Conservation (phyloP, 169 alveolate species). For the Cytauxzoon felis region DNA sequence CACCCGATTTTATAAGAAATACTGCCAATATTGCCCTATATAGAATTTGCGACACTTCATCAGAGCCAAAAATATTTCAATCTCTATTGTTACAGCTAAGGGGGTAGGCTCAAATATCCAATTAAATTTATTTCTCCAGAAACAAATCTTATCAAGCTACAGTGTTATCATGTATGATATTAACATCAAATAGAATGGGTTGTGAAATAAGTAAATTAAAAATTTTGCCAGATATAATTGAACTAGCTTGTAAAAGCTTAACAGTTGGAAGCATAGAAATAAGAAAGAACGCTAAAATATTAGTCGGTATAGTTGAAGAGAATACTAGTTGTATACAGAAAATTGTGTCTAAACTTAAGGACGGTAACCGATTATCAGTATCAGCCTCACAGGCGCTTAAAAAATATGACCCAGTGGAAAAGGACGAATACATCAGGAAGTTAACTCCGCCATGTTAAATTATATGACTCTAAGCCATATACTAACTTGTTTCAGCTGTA, state of each 20-base stretch:
- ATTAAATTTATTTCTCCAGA: slow-evolving; percentile 2
- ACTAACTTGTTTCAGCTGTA: too few relatives aligned
- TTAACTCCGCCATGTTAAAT: too few relatives aligned
- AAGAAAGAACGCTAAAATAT: slow-evolving; percentile 29
- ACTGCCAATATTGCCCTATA: slow-evolving; percentile 39
- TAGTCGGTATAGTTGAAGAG: slow-evolving; percentile 26
- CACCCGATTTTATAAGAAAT: slow-evolving; percentile 48
- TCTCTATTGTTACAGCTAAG: slow-evolving; percentile 10
- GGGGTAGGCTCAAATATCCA: slow-evolving; percentile 20
- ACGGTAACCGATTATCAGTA: too few relatives aligned
- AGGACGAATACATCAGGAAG: too few relatives aligned
- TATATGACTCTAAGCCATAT: too few relatives aligned
- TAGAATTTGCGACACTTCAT: slow-evolving; percentile 22
- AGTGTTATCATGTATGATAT: slow-evolving; percentile 30
- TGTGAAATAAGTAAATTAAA: slow-evolving; percentile 21
- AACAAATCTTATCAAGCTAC: slow-evolving; percentile 28
- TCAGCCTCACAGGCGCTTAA: slow-evolving; percentile 1
- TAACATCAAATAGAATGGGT: slow-evolving; percentile 49
- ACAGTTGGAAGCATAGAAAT: slow-evolving; percentile 23
- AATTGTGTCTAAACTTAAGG: too few relatives aligned
- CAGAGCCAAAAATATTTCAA: slow-evolving; percentile 15
- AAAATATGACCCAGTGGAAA: slow-evolving; percentile 23
- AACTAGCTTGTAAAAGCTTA: slow-evolving; percentile 4
- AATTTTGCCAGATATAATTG: slow-evolving; percentile 20
- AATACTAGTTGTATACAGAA: slow-evolving; percentile 7